phyloP scores from a whole-genome alignment of 2,329 filamentous ascomycete genomes.

The Chrysoporthe puriensis region DNA sequence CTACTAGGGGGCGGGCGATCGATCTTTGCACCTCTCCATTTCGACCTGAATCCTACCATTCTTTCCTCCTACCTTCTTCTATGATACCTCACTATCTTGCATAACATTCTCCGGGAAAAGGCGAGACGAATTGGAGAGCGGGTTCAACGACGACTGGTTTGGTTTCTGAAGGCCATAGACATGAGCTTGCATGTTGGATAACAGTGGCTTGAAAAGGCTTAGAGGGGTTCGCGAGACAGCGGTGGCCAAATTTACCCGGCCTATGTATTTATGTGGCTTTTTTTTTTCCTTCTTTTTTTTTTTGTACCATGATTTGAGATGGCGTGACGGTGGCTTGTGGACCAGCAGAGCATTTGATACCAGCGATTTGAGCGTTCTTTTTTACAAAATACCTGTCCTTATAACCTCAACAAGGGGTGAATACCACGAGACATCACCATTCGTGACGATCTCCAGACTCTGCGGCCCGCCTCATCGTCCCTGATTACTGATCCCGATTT shows the following conservation, averaged over 20 bases:
- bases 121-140: conserved; percentile 11
- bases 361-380: conserved; percentile 12
- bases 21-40: not conserved
- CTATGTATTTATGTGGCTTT: conserved; percentile 18
- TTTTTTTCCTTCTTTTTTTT: not conserved
- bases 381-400: not conserved
- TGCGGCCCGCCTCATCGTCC: not conserved
- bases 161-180: conserved; percentile 1
- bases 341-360: conserved; percentile 7
- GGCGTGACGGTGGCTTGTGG: conserved; percentile 1
- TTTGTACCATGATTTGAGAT: conserved; percentile 13
- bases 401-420: not conserved
- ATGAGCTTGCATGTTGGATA: not conserved
- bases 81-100: conserved; percentile 26
- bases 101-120: conserved; percentile 18
- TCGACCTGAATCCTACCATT: conserved; percentile 5
- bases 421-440: not conserved
- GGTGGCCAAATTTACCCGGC: conserved; percentile 2
- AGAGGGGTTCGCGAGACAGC: not conserved
- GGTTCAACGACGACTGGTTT: not conserved
- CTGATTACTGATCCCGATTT: not conserved
- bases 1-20: conserved; percentile 5
- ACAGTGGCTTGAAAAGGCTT: not conserved
- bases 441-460: not conserved
- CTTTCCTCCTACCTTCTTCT: conserved; percentile 11